A percentile compares a stretch with the other conserved stretches of the same genome.
These are phyloP conservation scores for Phoenix roebelenii DNA, from an alignment of 176 grass and related monocot genomes.

Conservation along the genomic window DNA sequence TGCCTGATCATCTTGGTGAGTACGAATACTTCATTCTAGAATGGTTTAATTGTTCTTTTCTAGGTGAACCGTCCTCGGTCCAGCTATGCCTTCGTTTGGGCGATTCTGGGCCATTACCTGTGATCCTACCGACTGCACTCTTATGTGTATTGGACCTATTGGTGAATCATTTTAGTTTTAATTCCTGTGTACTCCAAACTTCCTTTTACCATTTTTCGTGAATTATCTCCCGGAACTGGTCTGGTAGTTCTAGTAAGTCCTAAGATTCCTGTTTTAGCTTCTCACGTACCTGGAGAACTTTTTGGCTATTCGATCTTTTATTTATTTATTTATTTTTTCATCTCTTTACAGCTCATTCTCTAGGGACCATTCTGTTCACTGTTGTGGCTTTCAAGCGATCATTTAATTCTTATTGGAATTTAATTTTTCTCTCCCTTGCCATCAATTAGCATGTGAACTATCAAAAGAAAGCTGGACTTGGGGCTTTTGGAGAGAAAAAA, in stretches of 20 bases:
- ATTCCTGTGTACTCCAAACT: too few relatives aligned
- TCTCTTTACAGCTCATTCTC: too few relatives aligned
- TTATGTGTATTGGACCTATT: too few relatives aligned
- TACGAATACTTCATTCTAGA: conserved; percentile 11
- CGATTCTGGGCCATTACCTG: background rate
- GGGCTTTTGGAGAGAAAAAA: background rate
- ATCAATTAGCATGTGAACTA: background rate
- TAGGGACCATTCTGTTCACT: too few relatives aligned
- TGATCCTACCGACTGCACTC: background rate
- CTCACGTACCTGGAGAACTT: too few relatives aligned
- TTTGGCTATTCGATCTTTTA: too few relatives aligned
- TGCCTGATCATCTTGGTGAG: conserved; percentile 54
- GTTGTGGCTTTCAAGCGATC: background rate
- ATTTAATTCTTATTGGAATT: background rate
- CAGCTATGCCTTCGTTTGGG: background rate
- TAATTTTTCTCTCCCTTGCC: background rate
- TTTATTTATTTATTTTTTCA: too few relatives aligned
- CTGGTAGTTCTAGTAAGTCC: too few relatives aligned
- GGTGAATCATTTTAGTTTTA: too few relatives aligned
- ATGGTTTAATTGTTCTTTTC: conserved; percentile 6
- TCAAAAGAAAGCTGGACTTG: background rate
- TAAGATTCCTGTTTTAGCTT: too few relatives aligned
- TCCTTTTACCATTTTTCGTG: too few relatives aligned
- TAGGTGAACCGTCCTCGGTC: background rate
- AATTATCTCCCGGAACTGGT: too few relatives aligned